Conservation (phyloP, 2,329 filamentous ascomycete genomes). For the Waltergamsia citrina region DNA sequence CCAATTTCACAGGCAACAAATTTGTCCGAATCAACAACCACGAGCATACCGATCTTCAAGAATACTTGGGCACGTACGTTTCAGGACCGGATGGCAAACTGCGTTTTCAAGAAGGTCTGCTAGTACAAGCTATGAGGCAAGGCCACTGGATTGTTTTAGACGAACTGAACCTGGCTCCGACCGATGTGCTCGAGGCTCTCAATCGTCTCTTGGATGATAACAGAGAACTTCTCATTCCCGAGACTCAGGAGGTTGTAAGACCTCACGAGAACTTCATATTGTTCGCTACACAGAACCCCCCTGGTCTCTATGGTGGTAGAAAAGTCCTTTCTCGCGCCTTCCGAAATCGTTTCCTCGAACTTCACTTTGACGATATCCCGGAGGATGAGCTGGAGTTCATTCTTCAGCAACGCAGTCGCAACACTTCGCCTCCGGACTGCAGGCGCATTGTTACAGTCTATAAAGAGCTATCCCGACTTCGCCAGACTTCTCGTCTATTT, state of each 20-base stretch:
- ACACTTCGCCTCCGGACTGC: conserved; percentile 83
- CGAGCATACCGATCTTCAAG: conserved; percentile 95
- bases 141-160: conserved; percentile 98
- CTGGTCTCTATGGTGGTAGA: conserved; percentile 87
- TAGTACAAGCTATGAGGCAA: conserved; percentile 85
- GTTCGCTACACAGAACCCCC: conserved; percentile 95
- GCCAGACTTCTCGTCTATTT: conserved; percentile 85
- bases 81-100: conserved; percentile 79
- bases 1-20: conserved; percentile 92
- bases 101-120: conserved; percentile 82
- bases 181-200: conserved; percentile 90
- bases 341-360: conserved; percentile 89
- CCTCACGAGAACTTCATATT: conserved; percentile 96
- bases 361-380: conserved; percentile 97
- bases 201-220: conserved; percentile 97
- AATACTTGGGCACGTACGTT: conserved; percentile 92
- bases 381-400: conserved; percentile 91
- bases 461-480: conserved; percentile 77
- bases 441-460: conserved; percentile 88
- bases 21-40: conserved; percentile 99
- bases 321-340: conserved; percentile 93
- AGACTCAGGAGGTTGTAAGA: conserved; percentile 88
- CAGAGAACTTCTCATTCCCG: conserved; percentile 85
- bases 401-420: conserved; percentile 76
- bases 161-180: conserved; percentile 92